phyloP scores from a whole-genome alignment of 2,329 filamentous ascomycete species.

The Exophiala alcalophila region DNA sequence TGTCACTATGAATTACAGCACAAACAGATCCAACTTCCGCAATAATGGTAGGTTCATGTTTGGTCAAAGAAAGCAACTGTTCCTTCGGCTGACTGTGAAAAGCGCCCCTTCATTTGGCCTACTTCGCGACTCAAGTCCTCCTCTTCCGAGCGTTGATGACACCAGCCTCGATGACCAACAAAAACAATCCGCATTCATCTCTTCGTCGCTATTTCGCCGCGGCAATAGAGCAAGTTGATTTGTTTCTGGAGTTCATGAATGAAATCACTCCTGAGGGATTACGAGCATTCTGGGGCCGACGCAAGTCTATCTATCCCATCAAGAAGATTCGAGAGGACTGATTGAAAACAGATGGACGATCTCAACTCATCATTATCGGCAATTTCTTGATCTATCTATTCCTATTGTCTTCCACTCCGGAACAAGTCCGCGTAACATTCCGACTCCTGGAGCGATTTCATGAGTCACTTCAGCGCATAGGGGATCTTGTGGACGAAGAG shows the following conservation, averaged over 20 bases:
- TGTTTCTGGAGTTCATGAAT: conserved; percentile 40
- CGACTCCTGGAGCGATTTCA: conserved; percentile 30
- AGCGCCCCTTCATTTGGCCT: conserved; percentile 44
- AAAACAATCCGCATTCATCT: conserved; percentile 39
- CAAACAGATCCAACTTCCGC: conserved; percentile 13
- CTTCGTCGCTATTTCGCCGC: conserved; percentile 28
- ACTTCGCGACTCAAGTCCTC: conserved; percentile 44
- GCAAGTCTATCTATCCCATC: conserved; percentile 35
- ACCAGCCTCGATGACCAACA: conserved; percentile 45
- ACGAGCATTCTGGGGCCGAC: conserved; percentile 46
- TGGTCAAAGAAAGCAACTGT: background rate
- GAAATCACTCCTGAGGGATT: conserved; percentile 35
- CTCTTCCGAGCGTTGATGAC: conserved; percentile 48
- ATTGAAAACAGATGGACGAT: conserved; percentile 37
- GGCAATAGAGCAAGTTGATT: conserved; percentile 24
- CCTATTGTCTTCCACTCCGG: conserved; percentile 40
- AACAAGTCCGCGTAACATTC: conserved; percentile 28
- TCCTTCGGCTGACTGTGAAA: conserved; percentile 3
- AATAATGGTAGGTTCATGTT: conserved; percentile 30
- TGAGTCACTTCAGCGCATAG: conserved; percentile 29
- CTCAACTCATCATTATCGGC: conserved; percentile 48
- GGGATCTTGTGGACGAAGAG: conserved; percentile 26
- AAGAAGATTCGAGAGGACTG: conserved; percentile 7
- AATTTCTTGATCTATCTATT: conserved; percentile 52
- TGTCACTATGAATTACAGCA: conserved; percentile 23